Evolutionary conservation across 768 basidiomycete genomes (phyloP), one percentile per base, ranked within the genome.

Genomic region (Nevesoporus exiguus): DNA sequence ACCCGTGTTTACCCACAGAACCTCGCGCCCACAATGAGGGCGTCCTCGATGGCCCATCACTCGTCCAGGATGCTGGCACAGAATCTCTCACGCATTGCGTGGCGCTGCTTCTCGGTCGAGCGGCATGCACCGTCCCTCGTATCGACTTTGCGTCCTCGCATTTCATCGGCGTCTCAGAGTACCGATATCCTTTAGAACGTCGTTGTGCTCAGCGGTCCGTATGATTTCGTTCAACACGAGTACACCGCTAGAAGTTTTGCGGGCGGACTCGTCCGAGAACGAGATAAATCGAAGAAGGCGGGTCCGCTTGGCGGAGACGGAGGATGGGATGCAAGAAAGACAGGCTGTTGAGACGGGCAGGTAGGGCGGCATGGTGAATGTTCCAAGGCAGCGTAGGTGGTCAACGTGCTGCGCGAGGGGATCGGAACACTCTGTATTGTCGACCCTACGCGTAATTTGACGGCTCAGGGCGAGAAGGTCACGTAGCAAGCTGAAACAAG

Each of bases 361-460:
- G 59, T 91, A 88, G 90, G 81, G 81, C 24, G 76, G 83, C 36
- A 74, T 82, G 51, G 86, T 96, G 54, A 98, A 68, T 99, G 97
- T 69, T 99, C 98, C 85, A 99, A 99, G 71, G 93, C 96, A 1
- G 95, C 97, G 2, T 99, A 97, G 97, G 81, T 99, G 51, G 86
- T 89, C 48, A 98, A 98, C 70, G 88, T 99, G 34, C 72, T 99
- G 2, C 96, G 98, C 61, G 93, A 97, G 67, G 97, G 97, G 27
- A 86, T 99, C 47, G 94, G 94, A 8, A 82, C 98, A 67, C 97
- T 96, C 24, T 80, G 97, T 25, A 85, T 97, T 29, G 82, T 91
- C 48, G 96, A 98, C 68, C 77, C 82, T 1, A 90, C 84, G 2
- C 94, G 95, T 1, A 91, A 93, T 64, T 70, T 72, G 39, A 84